Evolutionary conservation across 2,329 filamentous ascomycete genomes (phyloP).

Genomic region (Pseudogymnoascus sp.): DNA sequence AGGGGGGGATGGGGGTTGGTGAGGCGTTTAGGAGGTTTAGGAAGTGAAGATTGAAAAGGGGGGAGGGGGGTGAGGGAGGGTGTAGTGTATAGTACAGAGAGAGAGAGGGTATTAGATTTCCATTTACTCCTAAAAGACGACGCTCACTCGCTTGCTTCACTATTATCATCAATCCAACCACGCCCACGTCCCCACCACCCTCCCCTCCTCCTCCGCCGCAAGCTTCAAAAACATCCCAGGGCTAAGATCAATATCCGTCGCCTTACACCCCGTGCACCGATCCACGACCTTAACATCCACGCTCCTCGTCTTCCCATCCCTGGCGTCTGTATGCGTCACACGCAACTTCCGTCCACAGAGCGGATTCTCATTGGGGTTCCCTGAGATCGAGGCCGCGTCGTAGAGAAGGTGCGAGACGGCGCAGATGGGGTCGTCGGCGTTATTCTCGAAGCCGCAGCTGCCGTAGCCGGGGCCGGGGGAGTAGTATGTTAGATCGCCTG

Average conservation of each 20-base stretch:
- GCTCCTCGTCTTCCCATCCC: constrained; percentile 44
- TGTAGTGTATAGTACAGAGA: background rate
- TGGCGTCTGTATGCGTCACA: constrained; percentile 42
- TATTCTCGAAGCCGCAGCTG: constrained; percentile 57
- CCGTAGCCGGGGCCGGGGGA: constrained; percentile 54
- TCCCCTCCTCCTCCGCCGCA: constrained; percentile 38
- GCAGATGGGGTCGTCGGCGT: constrained; percentile 51
- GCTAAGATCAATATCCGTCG: constrained; percentile 38
- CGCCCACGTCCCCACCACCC: constrained; percentile 33
- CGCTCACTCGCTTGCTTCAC: background rate
- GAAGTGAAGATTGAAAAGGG: background rate
- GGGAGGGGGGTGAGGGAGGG: background rate
- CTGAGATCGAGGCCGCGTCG: constrained; percentile 46
- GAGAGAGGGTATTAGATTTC: background rate
- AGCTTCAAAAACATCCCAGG: constrained; percentile 36
- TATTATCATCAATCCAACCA: constrained; percentile 25
- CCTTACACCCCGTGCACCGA: constrained; percentile 43
- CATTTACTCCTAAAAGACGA: background rate
- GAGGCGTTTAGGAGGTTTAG: constrained; percentile 55
- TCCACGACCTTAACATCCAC: constrained; percentile 59
- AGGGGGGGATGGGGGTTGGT: constrained; percentile 51
- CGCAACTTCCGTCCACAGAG: constrained; percentile 62
- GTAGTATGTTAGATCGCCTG: constrained; percentile 65
- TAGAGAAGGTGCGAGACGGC: constrained; percentile 62
- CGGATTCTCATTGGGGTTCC: constrained; percentile 57